Percentiles rank a stretch among this genome's conserved stretches.
Evolutionary conservation across 2,329 filamentous ascomycete species (phyloP).

Genomic region (Aureobasidium leucospermi): DNA sequence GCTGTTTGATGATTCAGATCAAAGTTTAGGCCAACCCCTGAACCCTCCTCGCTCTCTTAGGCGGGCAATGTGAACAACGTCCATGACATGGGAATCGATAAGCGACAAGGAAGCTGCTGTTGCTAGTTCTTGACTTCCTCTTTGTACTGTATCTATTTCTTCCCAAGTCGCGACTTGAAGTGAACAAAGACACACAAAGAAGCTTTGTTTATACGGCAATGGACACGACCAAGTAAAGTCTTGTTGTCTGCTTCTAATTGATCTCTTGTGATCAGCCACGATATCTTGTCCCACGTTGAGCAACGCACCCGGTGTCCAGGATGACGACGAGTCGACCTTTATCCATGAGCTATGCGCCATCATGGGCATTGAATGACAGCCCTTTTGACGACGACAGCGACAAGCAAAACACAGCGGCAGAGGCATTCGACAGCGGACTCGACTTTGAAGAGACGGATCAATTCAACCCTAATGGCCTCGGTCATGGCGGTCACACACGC

Average conservation of each 20-base stretch:
- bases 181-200: background rate
- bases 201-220: background rate
- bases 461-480: constrained; percentile 14
- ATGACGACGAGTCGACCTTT: background rate
- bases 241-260: background rate
- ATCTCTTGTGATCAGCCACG: background rate
- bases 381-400: constrained; percentile 2
- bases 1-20: background rate
- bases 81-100: background rate
- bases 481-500: constrained; percentile 25
- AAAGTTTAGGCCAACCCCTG: constrained; percentile 10
- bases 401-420: background rate
- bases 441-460: constrained; percentile 12
- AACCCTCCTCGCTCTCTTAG: background rate
- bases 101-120: background rate
- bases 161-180: background rate
- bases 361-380: constrained; percentile 6
- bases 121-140: background rate
- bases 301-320: background rate
- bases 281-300: background rate
- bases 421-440: constrained; percentile 8
- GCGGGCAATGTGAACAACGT: background rate
- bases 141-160: too few species aligned
- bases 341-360: background rate
- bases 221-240: background rate